Percentiles rank a stretch among this genome's conserved stretches.
These are phyloP conservation scores for Protomyces arabidopsidicola DNA, from an alignment of 1,139 yeast genomes.

Conservation along the genomic window DNA sequence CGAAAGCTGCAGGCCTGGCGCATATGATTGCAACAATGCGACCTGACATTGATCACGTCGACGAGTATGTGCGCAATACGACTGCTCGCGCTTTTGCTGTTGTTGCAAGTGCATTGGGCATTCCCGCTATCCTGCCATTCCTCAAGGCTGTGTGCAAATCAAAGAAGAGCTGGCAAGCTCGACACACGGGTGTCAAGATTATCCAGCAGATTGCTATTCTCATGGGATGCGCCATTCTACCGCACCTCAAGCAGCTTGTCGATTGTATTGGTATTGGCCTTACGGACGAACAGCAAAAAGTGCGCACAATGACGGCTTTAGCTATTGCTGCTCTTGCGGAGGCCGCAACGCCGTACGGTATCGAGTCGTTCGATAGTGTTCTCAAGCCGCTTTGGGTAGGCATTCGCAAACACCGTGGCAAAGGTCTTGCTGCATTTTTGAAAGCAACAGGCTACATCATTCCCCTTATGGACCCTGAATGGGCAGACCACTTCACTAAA, in stretches of 20 bases:
- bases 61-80: slow-evolving; percentile 73
- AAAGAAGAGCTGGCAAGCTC: slow-evolving; percentile 74
- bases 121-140: slow-evolving; percentile 69
- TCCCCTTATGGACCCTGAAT: slow-evolving; percentile 82
- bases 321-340: slow-evolving; percentile 76
- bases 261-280: slow-evolving; percentile 57
- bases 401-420: slow-evolving; percentile 70
- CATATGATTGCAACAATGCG: slow-evolving; percentile 71
- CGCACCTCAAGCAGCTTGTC: slow-evolving; percentile 63
- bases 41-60: slow-evolving; percentile 77
- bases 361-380: slow-evolving; percentile 71
- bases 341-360: slow-evolving; percentile 84
- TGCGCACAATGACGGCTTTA: slow-evolving; percentile 64
- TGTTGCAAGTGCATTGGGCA: slow-evolving; percentile 75
- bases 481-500: slow-evolving; percentile 69
- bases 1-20: slow-evolving; percentile 79
- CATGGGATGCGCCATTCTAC: slow-evolving; percentile 71
- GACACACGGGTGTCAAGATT: slow-evolving; percentile 79
- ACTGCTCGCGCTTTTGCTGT: slow-evolving; percentile 81
- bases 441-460: slow-evolving; percentile 74
- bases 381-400: slow-evolving; percentile 82
- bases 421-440: slow-evolving; percentile 67
- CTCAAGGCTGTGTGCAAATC: slow-evolving; percentile 76
- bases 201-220: slow-evolving; percentile 70
- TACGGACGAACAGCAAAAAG: slow-evolving; percentile 66